These are phyloP conservation scores for Penicillium italicum DNA, from an alignment of 2,329 filamentous ascomycete species.

Conservation along the genomic window DNA sequence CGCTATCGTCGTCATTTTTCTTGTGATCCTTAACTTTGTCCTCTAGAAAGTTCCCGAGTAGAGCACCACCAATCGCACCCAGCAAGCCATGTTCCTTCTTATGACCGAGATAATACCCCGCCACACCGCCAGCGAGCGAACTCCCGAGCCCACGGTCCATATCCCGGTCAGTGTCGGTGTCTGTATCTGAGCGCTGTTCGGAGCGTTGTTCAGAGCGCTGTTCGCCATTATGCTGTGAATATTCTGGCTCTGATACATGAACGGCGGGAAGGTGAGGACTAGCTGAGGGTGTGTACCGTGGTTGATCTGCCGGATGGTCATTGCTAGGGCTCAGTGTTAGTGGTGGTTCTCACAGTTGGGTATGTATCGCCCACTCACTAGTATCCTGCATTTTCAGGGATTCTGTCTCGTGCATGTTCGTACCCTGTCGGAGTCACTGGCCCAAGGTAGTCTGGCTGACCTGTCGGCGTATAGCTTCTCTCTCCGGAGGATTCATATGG, in stretches of 20 bases:
- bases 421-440: constrained; percentile 46
- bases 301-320: constrained; percentile 15
- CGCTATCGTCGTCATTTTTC: constrained; percentile 20
- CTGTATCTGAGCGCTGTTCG: constrained; percentile 11
- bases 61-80: constrained; percentile 56
- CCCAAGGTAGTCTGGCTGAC: constrained; percentile 33
- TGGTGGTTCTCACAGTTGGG: background rate
- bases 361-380: constrained; percentile 26
- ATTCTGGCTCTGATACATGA: constrained; percentile 14
- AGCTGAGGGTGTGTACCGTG: constrained; percentile 18
- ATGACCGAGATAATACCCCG: constrained; percentile 56
- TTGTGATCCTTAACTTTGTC: constrained; percentile 51
- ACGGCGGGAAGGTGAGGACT: constrained; percentile 17
- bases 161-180: constrained; percentile 29
- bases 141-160: constrained; percentile 56
- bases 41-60: constrained; percentile 54
- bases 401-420: constrained; percentile 32
- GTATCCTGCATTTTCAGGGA: constrained; percentile 31
- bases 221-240: constrained; percentile 5
- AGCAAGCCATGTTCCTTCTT: constrained; percentile 56
- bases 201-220: too few species aligned
- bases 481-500: constrained; percentile 29
- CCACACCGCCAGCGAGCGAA: constrained; percentile 54
- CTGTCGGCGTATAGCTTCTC: constrained; percentile 46
- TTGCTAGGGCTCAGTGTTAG: constrained; percentile 7